Conservation (phyloP, 352 stramenopile species). For the Pythium folliculosum region DNA sequence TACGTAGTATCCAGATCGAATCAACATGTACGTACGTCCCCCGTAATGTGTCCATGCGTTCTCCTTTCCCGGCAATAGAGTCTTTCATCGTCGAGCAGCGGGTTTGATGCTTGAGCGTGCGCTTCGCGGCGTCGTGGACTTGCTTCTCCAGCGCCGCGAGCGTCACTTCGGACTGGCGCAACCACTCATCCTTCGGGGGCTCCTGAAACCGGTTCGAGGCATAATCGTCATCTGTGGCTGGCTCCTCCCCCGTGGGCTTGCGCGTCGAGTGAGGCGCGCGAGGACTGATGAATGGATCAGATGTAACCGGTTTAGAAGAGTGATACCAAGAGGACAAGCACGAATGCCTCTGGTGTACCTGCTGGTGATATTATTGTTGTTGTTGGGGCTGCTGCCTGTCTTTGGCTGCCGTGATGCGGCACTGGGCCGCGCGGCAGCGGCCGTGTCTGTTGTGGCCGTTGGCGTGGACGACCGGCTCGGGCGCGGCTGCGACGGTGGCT, state of each 20-base stretch:
- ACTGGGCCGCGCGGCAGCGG: background rate
- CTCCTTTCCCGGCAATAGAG: conserved; percentile 27
- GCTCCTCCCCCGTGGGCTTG: conserved; percentile 4
- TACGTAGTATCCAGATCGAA: background rate
- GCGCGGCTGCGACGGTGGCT: conserved; percentile 1
- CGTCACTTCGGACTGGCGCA: conserved; percentile 23
- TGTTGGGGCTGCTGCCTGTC: conserved; percentile 2
- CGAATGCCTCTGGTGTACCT: background rate
- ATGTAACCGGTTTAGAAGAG: no score
- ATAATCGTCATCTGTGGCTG: conserved; percentile 24
- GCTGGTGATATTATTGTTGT: conserved; percentile 11
- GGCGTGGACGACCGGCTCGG: conserved; percentile 11
- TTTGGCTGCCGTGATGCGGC: background rate
- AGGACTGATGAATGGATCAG: background rate
- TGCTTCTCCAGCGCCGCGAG: conserved; percentile 29
- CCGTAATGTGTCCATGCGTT: conserved; percentile 23
- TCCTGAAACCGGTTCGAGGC: conserved; percentile 11
- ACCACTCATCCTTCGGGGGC: conserved; percentile 11
- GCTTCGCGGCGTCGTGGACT: conserved; percentile 24
- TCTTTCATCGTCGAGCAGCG: conserved; percentile 33
- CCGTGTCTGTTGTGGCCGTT: background rate
- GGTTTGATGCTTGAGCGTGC: conserved; percentile 44
- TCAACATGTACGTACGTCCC: conserved; percentile 17
- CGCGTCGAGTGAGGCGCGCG: background rate
- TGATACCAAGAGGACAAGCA: no score